phyloP scores from a whole-genome alignment of 495 filamentous ascomycete species.

The Penicillium pancosmium region DNA sequence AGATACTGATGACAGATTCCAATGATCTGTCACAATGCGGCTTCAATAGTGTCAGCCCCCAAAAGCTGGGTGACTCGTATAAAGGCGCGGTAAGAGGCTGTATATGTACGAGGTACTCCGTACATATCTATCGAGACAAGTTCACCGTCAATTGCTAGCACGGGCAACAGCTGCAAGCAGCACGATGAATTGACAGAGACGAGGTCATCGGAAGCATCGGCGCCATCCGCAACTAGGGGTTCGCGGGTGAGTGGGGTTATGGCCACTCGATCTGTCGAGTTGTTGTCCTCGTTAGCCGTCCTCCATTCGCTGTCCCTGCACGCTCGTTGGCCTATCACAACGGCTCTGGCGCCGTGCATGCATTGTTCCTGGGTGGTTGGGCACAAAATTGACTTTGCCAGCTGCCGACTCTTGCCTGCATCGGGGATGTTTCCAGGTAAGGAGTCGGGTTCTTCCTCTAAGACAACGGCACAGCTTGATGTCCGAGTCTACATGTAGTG shows the following conservation, averaged over 20 bases:
- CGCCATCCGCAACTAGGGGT: conserved; percentile 22
- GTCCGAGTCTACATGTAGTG: not conserved
- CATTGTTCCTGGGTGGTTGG: conserved; percentile 19
- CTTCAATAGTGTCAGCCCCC: conserved; percentile 3
- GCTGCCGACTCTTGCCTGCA: conserved; percentile 6
- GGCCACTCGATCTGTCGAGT: conserved; percentile 23
- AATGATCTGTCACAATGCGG: conserved; percentile 23
- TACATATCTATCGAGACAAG: conserved; percentile 1
- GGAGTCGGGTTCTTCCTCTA: not conserved
- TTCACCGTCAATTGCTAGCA: conserved; percentile 1
- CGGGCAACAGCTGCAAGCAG: conserved; percentile 4
- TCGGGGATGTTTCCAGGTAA: conserved; percentile 7
- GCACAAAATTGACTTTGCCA: conserved; percentile 16
- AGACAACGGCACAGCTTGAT: not conserved
- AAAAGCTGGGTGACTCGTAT: conserved; percentile 1
- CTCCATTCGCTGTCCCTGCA: conserved; percentile 9
- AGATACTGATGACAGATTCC: not conserved
- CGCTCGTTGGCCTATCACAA: conserved; percentile 19
- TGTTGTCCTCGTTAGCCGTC: conserved; percentile 7
- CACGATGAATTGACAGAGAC: not conserved
- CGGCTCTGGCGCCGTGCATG: conserved; percentile 9
- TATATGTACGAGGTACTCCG: not conserved
- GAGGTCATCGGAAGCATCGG: conserved; percentile 17
- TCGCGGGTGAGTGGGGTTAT: conserved; percentile 11
- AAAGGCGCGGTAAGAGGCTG: not conserved